A percentile compares a stretch with the other conserved stretches of the same genome.
Conservation (phyloP, 1,284 basidiomycete genomes). For the Malassezia nana region DNA sequence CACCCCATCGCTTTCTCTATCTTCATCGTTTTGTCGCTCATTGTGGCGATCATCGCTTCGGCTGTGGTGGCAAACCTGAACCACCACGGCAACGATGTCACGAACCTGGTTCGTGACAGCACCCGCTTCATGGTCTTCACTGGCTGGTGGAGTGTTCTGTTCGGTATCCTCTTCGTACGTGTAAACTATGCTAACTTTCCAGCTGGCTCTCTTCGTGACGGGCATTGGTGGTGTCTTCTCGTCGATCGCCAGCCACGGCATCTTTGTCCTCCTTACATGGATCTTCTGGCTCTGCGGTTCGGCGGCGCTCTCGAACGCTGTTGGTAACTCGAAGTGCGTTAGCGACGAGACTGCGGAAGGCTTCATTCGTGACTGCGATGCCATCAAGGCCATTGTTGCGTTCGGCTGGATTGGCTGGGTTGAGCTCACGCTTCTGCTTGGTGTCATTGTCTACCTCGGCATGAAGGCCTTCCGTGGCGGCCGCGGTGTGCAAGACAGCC, state of each 20-base stretch:
- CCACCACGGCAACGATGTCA: constrained; percentile 27
- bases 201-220: constrained; percentile 41
- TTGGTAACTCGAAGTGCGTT: constrained; percentile 20
- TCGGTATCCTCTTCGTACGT: constrained; percentile 39
- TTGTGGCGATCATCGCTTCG: constrained; percentile 42
- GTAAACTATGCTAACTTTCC: constrained; percentile 11
- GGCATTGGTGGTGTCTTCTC: constrained; percentile 42
- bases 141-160: constrained; percentile 45
- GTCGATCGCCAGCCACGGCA: constrained; percentile 43
- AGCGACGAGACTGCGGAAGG: constrained; percentile 17
- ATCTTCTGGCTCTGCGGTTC: constrained; percentile 42
- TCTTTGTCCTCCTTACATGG: constrained; percentile 40
- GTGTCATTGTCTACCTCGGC: constrained; percentile 31
- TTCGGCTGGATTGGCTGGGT: constrained; percentile 45
- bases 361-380: constrained; percentile 34
- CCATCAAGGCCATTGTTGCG: constrained; percentile 39
- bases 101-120: constrained; percentile 22
- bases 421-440: constrained; percentile 34
- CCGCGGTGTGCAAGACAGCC: constrained; percentile 41
- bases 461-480: constrained; percentile 44
- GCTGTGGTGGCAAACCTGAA: constrained; percentile 37
- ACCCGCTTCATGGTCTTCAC: constrained; percentile 41
- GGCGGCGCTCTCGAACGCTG: constrained; percentile 33
- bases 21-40: constrained; percentile 35
- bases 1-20: constrained; percentile 41